Evolutionary conservation across 2,329 filamentous ascomycete genomes (phyloP), one percentile per base, ranked within the genome.

Genomic region (Tothia fuscella): DNA sequence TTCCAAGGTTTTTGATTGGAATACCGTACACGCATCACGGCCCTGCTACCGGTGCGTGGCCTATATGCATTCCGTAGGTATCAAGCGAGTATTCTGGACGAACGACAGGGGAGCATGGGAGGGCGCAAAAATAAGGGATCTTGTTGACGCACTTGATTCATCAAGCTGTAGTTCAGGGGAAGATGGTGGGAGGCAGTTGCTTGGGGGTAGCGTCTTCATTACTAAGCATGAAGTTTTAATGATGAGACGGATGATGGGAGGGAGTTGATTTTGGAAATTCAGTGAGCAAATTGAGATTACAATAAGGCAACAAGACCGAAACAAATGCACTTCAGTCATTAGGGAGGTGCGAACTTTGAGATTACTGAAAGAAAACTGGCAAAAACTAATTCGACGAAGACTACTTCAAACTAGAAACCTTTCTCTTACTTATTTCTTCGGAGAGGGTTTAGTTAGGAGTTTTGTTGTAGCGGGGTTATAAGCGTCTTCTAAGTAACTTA

Each of bases 41-140:
- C 69, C 68, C 0, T 73, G 70, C 52, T 72, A 74, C 49, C 59
- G 67, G 3, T 74, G 68, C 49, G 62, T 72, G 13, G 54, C 56
- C 3, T 68, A 68, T 49, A 72, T 73, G 68, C 57, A 70, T 43
- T 62, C 62, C 3, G 66, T 65, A 2, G 69, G 68, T 10, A 68
- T 73, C 50, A 68, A 67, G 48, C 60, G 69, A 10, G 67, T 71
- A 0, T 71, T 70, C 50, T 72, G 67, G 70, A 71, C 69, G 1
- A 68, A 62, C 32, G 55, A 58, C 7, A 51, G 55, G n/a, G 68
- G 69, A 1, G 47, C 52, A 13, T 73, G 69, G 70, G 65, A 71
- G 48, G 60, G 62, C 32, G 66, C 63, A 10, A 72, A 72, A 52
- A 62, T 72, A 3, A 52, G 64, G 21, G 63, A 70, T 47, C 51